Conservation (phyloP, 495 filamentous ascomycete genomes). For the Xanthoparmelia taractica region DNA sequence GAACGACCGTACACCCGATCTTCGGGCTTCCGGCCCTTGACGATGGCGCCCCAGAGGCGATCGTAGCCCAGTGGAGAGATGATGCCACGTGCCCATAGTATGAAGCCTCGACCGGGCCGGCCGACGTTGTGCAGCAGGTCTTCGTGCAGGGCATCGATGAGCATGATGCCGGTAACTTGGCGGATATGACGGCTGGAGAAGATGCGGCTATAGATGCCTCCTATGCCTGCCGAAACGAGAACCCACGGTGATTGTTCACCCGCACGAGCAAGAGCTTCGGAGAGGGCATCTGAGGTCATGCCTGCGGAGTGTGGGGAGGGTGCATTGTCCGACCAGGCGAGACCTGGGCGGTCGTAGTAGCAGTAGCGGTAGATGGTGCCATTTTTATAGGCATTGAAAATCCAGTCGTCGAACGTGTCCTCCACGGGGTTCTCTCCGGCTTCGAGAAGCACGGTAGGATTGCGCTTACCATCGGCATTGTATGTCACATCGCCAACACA, state of each 20-base stretch:
- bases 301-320: conserved; percentile 87
- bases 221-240: conserved; percentile 63
- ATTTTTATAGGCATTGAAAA: conserved; percentile 54
- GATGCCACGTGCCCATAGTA: conserved; percentile 75
- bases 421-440: conserved; percentile 74
- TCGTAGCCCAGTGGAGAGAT: conserved; percentile 81
- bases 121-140: conserved; percentile 64
- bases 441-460: conserved; percentile 73
- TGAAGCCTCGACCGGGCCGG: conserved; percentile 62
- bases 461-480: conserved; percentile 39
- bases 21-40: conserved; percentile 68
- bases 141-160: conserved; percentile 84
- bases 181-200: conserved; percentile 71
- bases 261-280: conserved; percentile 70
- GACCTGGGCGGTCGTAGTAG: conserved; percentile 88
- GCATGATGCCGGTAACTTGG: conserved; percentile 66
- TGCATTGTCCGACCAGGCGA: conserved; percentile 86
- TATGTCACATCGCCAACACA: conserved; percentile 62
- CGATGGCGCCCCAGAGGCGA: conserved; percentile 64
- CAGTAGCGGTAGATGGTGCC: conserved; percentile 81
- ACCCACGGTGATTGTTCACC: conserved; percentile 83
- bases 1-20: conserved; percentile 75
- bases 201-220: conserved; percentile 80
- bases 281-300: conserved; percentile 77
- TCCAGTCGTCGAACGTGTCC: conserved; percentile 51